phyloP scores from a whole-genome alignment of 2,329 filamentous ascomycete species.

The Penicillium sp. region DNA sequence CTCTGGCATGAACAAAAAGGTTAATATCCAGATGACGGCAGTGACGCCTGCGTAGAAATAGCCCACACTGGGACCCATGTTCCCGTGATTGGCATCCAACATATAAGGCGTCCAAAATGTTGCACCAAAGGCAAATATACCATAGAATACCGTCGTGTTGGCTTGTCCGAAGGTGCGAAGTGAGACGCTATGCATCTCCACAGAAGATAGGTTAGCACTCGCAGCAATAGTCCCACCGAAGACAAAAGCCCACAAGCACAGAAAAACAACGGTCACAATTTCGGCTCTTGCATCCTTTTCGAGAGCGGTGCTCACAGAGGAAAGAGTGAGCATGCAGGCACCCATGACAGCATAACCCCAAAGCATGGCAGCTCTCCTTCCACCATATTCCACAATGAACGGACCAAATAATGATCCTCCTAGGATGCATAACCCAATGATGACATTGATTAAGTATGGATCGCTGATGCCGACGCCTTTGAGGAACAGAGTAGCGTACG shows the following conservation, averaged over 20 bases:
- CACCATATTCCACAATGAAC: constrained; percentile 23
- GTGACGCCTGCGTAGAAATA: constrained; percentile 32
- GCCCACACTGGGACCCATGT: constrained; percentile 31
- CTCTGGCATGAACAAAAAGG: constrained; percentile 27
- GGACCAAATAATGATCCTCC: constrained; percentile 17
- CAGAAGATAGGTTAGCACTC: constrained; percentile 19
- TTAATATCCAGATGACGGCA: constrained; percentile 16
- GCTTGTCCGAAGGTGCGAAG: constrained; percentile 29
- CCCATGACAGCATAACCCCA: constrained; percentile 21
- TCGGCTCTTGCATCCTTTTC: constrained; percentile 8
- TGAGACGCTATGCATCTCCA: constrained; percentile 27
- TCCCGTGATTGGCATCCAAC: constrained; percentile 21
- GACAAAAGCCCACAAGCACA: constrained; percentile 28
- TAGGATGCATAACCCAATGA: constrained; percentile 18
- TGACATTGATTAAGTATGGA: constrained; percentile 21
- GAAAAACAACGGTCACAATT: constrained; percentile 22
- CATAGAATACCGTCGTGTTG: constrained; percentile 22
- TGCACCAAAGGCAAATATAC: constrained; percentile 23
- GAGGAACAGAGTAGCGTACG: constrained; percentile 18
- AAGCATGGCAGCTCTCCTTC: constrained; percentile 21
- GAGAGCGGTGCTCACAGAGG: constrained; percentile 20
- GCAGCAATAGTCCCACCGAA: constrained; percentile 26
- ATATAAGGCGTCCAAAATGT: constrained; percentile 28
- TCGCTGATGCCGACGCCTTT: constrained; percentile 22
- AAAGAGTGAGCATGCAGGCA: constrained; percentile 24